These are phyloP conservation scores for Dictyostelium firmibasis DNA, from an alignment of 78 protist species.

Conservation along the genomic window DNA sequence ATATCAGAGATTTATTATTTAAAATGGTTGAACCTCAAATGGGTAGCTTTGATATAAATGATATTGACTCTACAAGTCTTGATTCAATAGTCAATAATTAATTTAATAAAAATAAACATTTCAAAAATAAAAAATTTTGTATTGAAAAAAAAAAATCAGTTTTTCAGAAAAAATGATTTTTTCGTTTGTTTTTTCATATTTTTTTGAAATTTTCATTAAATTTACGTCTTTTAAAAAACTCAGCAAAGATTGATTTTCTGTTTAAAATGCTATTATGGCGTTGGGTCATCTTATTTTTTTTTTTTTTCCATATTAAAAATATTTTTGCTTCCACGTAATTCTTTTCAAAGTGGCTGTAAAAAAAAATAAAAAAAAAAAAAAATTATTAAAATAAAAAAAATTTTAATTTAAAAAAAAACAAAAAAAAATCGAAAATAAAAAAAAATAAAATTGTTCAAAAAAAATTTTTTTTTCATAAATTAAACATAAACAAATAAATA, in stretches of 20 bases:
- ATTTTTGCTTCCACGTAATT: not conserved
- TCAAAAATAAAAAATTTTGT: not conserved
- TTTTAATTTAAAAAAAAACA: not conserved
- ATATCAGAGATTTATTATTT: slow-evolving; percentile 25
- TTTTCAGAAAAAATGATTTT: not conserved
- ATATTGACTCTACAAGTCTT: slow-evolving; percentile 10
- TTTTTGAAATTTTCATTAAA: not conserved
- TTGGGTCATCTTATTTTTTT: not conserved
- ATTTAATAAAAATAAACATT: not conserved
- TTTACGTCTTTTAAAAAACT: not conserved
- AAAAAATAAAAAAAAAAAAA: not conserved
- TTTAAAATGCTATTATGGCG: not conserved
- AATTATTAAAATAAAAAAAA: no score
- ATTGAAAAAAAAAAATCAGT: not conserved
- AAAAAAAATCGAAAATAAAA: not conserved
- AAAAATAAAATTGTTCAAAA: not conserved
- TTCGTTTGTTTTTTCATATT: not conserved
- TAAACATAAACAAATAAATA: not conserved
- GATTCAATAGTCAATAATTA: slow-evolving; percentile 22
- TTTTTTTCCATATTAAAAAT: no score
- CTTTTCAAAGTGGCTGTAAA: not conserved
- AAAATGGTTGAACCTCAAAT: slow-evolving; percentile 21
- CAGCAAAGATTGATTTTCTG: not conserved
- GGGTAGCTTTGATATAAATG: slow-evolving; percentile 31
- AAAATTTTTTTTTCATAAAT: not conserved